Base-by-base conservation (phyloP, 2,329 filamentous ascomycete genomes). In the Cladophialophora yegresii region DNA sequence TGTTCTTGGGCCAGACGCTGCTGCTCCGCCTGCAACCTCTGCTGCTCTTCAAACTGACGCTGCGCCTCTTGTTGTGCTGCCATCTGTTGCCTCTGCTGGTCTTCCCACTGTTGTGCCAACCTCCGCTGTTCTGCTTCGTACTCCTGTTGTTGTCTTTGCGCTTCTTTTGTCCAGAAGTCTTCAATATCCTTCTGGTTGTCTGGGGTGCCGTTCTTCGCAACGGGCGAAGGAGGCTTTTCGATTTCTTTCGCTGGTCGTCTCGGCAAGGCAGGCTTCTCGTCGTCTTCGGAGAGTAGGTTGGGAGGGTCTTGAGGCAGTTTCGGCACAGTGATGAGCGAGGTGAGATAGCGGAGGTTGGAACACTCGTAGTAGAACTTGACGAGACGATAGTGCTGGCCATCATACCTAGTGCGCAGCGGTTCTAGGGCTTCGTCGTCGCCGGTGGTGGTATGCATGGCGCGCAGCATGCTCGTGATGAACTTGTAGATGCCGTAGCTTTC, bases 401-500 rank as follows among this genome's bases (percentile, higher is more conserved):
- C 90, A 76, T 98, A 99, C 73, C 93, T 85, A 67, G 89, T 86
- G 63, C 93, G 89, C 6, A 99, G 85, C 0, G 93, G 95, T 69
- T 93, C 89, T 54, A 99, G 83, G 6, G 92, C 93, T 65, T 97
- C 95, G 68, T 96, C 90, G 72, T 99, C 95, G 62, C 95, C 93
- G 12, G 95, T 95, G 54, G 92, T 92, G 2, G 91, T 93, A 76
- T 99, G 93, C 93, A 99, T 97, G 16, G 95, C 95, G 62, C 95
- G 87, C 67, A 99, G 80, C 95, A 99, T 99, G 89, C 95, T 99
- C 0, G 95, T 99, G 70, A 97, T 93, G 77, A 99, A 99, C 79
- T 98, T 98, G 83, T 99, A 99, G 71, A 99, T 98, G 54, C 95
- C 95, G 78, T 98, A 99, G 76, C 92, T 98, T 81, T 99, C 95